Conservation (phyloP, 805 yeast species). For the Candida anglica region DNA sequence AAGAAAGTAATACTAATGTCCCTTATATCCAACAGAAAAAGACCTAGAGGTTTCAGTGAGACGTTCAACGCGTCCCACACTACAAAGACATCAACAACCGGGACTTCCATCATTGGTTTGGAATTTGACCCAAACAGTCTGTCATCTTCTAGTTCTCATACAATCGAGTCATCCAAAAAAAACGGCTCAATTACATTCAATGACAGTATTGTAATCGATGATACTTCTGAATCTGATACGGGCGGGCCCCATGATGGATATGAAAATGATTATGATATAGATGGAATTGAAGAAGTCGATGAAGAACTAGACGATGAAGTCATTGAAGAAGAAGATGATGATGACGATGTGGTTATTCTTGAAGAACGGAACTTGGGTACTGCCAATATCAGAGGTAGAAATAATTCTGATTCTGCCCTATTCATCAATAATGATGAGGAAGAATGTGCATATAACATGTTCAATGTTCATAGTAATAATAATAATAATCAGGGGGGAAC, state of each 20-base stretch:
- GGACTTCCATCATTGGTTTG: conserved; percentile 1
- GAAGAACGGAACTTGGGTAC: conserved; percentile 26
- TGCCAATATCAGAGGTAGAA: conserved; percentile 14
- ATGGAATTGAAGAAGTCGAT: conserved; percentile 14
- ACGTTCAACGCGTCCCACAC: conserved; percentile 27
- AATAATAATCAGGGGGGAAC: background rate
- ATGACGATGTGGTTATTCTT: conserved; percentile 30
- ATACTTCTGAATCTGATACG: conserved; percentile 6
- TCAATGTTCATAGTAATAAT: conserved; percentile 27
- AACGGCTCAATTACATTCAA: conserved; percentile 1
- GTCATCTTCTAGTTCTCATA: background rate
- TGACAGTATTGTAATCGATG: conserved; percentile 6
- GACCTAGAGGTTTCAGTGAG: conserved; percentile 44
- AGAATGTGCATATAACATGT: conserved; percentile 39
- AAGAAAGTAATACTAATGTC: no score
- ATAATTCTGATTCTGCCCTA: conserved; percentile 33
- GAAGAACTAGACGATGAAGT: conserved; percentile 14
- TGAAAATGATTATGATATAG: conserved; percentile 9
- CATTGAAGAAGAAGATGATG: conserved; percentile 22
- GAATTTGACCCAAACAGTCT: conserved; percentile 2
- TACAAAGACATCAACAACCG: background rate
- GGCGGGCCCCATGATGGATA: conserved; percentile 6
- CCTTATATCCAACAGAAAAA: conserved; percentile 36
- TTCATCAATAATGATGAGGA: conserved; percentile 33
- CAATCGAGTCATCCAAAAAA: background rate